Base-by-base conservation (phyloP, 805 yeast genomes). In the Nakazawaea molendinolei region DNA sequence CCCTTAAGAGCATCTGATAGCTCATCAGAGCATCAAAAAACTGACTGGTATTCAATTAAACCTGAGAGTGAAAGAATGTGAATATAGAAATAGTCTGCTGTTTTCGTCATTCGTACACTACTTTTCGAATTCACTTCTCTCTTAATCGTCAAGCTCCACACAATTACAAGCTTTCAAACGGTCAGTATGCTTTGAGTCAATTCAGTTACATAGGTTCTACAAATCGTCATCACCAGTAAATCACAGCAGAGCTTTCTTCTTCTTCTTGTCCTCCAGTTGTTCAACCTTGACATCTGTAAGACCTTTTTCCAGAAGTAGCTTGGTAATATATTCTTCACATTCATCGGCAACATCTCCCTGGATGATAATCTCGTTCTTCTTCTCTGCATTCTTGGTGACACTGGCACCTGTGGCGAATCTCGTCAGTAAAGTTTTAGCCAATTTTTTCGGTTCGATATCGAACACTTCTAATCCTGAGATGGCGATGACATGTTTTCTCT, bases 291-390 rank as follows among this genome's bases (percentile, higher is more conserved):
- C 83, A 42, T 82, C 86, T 33, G 75, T 69, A 46, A 90, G 61
- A 0, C 95, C 95, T 60, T 86, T 82, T 48, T 86, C 92, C 47
- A 79, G 76, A 47, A 89, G 66, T 47, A 86, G 61, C 31, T 71
- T 73, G 33, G 69, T 74, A 43, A 89, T 74, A 48, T 82, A 83
- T 5, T 64, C 82, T 53, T 84, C 94, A 20, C 87, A 92, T 50
- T 82, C 95, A 46, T 87, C 96, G 39, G 87, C 82, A 29, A 89
- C 92, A 59, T 90, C 97, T 50, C 97, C 97, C 63, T 89, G 97
- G 41, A 89, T 81, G 40, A 86, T 74, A 39, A 89, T 76, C 53
- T 89, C 97, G 44, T 90, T 96, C 56, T 83, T 85, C 61, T 89
- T 89, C 46, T 89, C 97, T 3, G 78, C 87, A 45, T 77, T 84